Base-by-base conservation (phyloP, 2,329 filamentous ascomycete genomes). In the Clonostachys rosea region DNA sequence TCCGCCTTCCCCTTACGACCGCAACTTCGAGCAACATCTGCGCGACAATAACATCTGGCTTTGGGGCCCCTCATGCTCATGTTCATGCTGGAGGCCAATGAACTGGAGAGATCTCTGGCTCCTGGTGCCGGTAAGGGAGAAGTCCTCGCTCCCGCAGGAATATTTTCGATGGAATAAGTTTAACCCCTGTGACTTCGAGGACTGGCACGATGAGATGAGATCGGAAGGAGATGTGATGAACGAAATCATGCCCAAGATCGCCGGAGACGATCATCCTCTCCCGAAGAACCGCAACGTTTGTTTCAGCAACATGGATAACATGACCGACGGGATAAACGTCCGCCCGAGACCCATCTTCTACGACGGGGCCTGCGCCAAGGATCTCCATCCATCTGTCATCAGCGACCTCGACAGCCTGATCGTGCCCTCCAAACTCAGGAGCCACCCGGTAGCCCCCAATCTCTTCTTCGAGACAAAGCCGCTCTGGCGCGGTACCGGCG, bases 391-490 rank as follows among this genome's bases (percentile, higher is more conserved):
- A 16, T 47, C 49, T 11, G 51, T 64, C 35, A 56, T 56, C 16
- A 41, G 51, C 35, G 47, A 57, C 33, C 58, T 66, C 20, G 46
- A 40, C 12, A 14, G 43, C 33, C 50, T 58, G 33, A 62, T 68
- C 33, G 53, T 65, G 30, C 66, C 65, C 16, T 63, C 61, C 17
- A 58, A 53, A 17, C 52, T 56, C 43, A 34, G 44, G n/a, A 52
- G 58, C 43, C 56, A 56, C 48, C 66, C 65, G 1, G 49, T 65
- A 7, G 58, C 53, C 34, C 68, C 67, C 4, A 72, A 73, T 54
- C 68, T 72, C 48, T 73, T 74, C 48, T 17, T 73, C 1, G 65
- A 65, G 44, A 62, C 54, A 0, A 73, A 73, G 49, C 64, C 62
- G 2, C 65, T 62, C 9, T 47, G 63, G 47, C 63, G 63, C 5